A percentile compares a stretch with the other conserved stretches of the same genome.
Evolutionary conservation across 108 stramenopile species (phyloP).

Genomic region (Asterionellopsis glacialis): DNA sequence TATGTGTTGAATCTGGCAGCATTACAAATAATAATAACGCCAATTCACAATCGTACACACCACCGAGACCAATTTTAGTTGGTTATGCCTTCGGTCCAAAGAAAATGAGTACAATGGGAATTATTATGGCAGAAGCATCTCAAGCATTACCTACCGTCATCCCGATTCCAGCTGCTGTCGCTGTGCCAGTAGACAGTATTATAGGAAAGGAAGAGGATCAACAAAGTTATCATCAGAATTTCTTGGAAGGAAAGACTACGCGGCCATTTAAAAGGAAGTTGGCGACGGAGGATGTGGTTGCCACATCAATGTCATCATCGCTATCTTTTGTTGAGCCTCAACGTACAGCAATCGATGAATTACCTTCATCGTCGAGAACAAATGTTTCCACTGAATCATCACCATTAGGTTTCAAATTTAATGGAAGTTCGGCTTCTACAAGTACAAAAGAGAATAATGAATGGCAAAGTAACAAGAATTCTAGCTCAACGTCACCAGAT

Average conservation of each 20-base stretch:
- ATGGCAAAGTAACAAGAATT: background rate
- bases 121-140: constrained; percentile 82
- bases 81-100: constrained; percentile 86
- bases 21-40: too few species aligned
- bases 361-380: too few species aligned
- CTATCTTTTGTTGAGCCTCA: too few species aligned
- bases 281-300: too few species aligned
- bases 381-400: too few species aligned
- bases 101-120: constrained; percentile 88
- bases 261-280: too few species aligned
- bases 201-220: background rate
- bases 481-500: background rate
- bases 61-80: constrained; percentile 54
- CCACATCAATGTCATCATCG: too few species aligned
- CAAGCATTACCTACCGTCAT: constrained; percentile 16
- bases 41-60: background rate
- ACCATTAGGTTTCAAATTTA: too few species aligned
- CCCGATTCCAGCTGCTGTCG: background rate
- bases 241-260: background rate
- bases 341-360: too few species aligned
- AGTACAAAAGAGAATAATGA: background rate
- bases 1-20: too few species aligned
- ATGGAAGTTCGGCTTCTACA: background rate
- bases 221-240: background rate
- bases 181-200: background rate